Evolutionary conservation across 495 filamentous ascomycete genomes (phyloP), one percentile per base, ranked within the genome.

Genomic region (Apiosordaria backusii): DNA sequence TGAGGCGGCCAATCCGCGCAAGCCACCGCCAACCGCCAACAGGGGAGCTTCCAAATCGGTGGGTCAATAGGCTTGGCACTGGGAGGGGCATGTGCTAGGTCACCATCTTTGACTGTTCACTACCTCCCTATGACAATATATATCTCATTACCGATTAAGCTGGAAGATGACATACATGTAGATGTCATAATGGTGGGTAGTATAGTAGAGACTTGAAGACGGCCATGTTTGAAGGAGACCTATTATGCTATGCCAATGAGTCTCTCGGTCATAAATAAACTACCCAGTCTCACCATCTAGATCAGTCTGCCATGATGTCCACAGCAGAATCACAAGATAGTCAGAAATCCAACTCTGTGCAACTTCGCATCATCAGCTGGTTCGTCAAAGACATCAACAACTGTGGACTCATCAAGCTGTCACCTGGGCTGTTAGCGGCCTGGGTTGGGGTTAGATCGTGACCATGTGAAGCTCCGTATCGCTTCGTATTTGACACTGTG

Each of bases 1-100:
- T 16, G 24, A 50, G 60, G 60, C 60, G 58, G 62, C 62, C 62
- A 67, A 67, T 65, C 62, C 57, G 40, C 54, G 58, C 40, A 25
- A 27, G 60, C 60, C 50, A 61, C 60, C 53, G 19, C 53, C 62
- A 50, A 58, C 55, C 45, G 22, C 24, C 18, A 35, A 29, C 45
- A 63, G 7, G 45, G 61, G 35, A 45, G 35, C 35, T 54, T 21
- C 26, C 25, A 2, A 61, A 61, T 18, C n/a, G 59, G 26, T 25
- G 24, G 59, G 18, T 61, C 26, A 27, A 61, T 61, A 61, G 27
- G 59, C 27, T 61, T 61, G 59, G 59, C 59, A 61, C 16, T 16
- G n/a, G 22, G 57, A 59, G 23, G 53, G 23, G 19, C 16, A 59
- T 59, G 22, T 26, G 26, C 22, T 18, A 18, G 16, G 35, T 13